These are phyloP conservation scores for Coemansia sp. DNA, from an alignment of 192 early-diverging fungal species.

Conservation along the genomic window DNA sequence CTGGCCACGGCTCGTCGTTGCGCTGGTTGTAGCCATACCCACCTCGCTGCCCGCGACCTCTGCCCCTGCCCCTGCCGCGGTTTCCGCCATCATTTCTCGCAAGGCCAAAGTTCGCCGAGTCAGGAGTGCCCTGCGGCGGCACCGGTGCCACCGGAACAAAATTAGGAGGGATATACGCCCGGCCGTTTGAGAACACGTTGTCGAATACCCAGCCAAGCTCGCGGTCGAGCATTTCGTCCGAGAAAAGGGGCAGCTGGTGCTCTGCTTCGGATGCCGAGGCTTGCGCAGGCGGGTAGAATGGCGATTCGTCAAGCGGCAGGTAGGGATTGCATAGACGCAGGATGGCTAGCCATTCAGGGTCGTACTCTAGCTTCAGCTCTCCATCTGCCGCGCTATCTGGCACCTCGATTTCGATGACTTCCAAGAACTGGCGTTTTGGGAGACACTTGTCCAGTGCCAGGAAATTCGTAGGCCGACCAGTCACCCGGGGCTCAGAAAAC, in stretches of 20 bases:
- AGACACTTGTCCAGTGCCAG: slow-evolving; percentile 95
- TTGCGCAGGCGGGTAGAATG: slow-evolving; percentile 49
- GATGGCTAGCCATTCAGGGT: slow-evolving; percentile 82
- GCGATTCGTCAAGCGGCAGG: slow-evolving; percentile 52
- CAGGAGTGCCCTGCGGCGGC: slow-evolving; percentile 39
- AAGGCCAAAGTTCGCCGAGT: slow-evolving; percentile 38
- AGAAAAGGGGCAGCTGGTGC: slow-evolving; percentile 11
- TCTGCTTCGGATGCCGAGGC: slow-evolving; percentile 47
- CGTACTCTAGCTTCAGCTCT: slow-evolving; percentile 69
- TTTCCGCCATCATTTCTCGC: slow-evolving; percentile 10
- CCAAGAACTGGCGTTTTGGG: slow-evolving; percentile 73
- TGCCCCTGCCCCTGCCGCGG: slow-evolving; percentile 11
- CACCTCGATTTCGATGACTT: slow-evolving; percentile 64
- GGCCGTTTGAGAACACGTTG: slow-evolving; percentile 56
- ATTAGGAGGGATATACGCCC: slow-evolving; percentile 70
- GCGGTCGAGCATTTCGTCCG: slow-evolving; percentile 52
- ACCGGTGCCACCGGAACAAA: slow-evolving; percentile 73
- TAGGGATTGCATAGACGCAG: slow-evolving; percentile 61
- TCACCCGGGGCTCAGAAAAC: slow-evolving; percentile 8
- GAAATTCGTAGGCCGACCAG: slow-evolving; percentile 68
- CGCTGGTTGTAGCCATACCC: slow-evolving; percentile 5
- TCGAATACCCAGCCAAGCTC: slow-evolving; percentile 66
- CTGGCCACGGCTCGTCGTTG: slow-evolving; percentile 8
- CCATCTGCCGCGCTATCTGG: slow-evolving; percentile 45
- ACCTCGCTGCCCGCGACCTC: background rate